Conservation (phyloP, 495 filamentous ascomycete genomes). For the Bathelium albidoporum region DNA sequence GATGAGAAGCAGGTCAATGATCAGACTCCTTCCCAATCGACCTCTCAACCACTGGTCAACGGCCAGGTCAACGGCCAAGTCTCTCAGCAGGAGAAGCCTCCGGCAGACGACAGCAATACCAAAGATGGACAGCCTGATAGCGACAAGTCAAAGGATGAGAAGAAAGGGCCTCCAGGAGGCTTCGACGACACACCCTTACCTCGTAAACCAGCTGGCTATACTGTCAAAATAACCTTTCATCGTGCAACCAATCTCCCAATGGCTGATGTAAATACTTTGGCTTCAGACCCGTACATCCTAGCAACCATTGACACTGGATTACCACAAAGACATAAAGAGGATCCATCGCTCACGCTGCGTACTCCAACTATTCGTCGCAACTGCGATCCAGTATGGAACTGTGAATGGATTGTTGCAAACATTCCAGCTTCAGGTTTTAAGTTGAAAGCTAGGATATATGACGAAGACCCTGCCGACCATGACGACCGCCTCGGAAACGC, state of each 20-base stretch:
- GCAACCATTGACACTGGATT: constrained; percentile 56
- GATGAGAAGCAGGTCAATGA: not conserved
- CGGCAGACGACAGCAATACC: not conserved
- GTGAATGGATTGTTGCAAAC: constrained; percentile 79
- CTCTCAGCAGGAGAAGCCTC: not conserved
- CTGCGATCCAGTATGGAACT: constrained; percentile 69
- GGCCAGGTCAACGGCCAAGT: not conserved
- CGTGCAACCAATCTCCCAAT: constrained; percentile 68
- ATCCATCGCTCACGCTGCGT: constrained; percentile 58
- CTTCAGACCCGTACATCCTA: constrained; percentile 74
- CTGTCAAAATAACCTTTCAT: constrained; percentile 76
- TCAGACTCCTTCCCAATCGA: not conserved
- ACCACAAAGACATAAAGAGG: constrained; percentile 67
- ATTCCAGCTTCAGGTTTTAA: constrained; percentile 67
- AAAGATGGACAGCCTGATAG: not conserved
- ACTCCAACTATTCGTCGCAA: constrained; percentile 63
- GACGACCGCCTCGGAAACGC: constrained; percentile 83
- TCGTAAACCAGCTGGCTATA: constrained; percentile 62
- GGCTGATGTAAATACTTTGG: constrained; percentile 63
- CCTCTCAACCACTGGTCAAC: not conserved
- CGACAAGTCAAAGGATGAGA: constrained; percentile 25
- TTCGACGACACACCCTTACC: constrained; percentile 72
- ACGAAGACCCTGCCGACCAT: constrained; percentile 79
- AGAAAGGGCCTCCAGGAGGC: constrained; percentile 55
- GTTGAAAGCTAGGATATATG: constrained; percentile 72